Conservation (phyloP, 345 rosid genomes). For the Arabidopsis suecica region DNA sequence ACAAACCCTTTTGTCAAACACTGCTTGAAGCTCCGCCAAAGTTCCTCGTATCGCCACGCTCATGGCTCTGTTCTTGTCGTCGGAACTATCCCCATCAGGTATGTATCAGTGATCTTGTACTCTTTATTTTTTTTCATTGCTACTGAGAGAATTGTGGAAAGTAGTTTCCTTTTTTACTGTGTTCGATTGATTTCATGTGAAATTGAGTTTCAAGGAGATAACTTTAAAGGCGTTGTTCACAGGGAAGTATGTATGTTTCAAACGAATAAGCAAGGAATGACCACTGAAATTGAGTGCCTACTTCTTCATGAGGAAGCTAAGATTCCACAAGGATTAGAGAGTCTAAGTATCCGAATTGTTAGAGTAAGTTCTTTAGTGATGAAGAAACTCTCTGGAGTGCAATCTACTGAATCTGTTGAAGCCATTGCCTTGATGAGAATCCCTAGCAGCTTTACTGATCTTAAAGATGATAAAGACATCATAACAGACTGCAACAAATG, state of each 20-base stretch:
- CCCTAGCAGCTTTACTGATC: slow-evolving; percentile 64
- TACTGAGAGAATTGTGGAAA: not conserved
- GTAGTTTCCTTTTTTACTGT: not conserved
- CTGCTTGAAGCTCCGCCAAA: slow-evolving; percentile 82
- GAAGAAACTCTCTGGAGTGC: slow-evolving; percentile 84
- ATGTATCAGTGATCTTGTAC: not conserved
- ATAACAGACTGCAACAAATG: slow-evolving; percentile 53
- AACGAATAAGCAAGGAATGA: slow-evolving; percentile 48
- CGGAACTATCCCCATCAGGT: slow-evolving; percentile 87
- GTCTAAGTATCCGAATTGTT: slow-evolving; percentile 47
- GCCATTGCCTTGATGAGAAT: slow-evolving; percentile 81
- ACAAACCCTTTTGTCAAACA: slow-evolving; percentile 88
- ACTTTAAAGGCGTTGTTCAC: slow-evolving; percentile 29
- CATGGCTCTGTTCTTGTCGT: slow-evolving; percentile 79
- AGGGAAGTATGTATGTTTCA: slow-evolving; percentile 75
- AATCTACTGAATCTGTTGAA: slow-evolving; percentile 76
- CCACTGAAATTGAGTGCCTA: slow-evolving; percentile 59
- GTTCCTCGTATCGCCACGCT: slow-evolving; percentile 83
- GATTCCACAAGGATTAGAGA: slow-evolving; percentile 59
- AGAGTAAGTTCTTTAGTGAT: slow-evolving; percentile 67
- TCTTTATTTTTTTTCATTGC: slow-evolving; percentile 9
- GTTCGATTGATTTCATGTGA: not conserved
- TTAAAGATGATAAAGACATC: slow-evolving; percentile 37
- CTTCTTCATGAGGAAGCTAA: slow-evolving; percentile 63
- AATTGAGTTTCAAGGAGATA: slow-evolving; percentile 5